phyloP scores from a whole-genome alignment of 1,284 basidiomycete genomes.

The Puccinia triticina region DNA sequence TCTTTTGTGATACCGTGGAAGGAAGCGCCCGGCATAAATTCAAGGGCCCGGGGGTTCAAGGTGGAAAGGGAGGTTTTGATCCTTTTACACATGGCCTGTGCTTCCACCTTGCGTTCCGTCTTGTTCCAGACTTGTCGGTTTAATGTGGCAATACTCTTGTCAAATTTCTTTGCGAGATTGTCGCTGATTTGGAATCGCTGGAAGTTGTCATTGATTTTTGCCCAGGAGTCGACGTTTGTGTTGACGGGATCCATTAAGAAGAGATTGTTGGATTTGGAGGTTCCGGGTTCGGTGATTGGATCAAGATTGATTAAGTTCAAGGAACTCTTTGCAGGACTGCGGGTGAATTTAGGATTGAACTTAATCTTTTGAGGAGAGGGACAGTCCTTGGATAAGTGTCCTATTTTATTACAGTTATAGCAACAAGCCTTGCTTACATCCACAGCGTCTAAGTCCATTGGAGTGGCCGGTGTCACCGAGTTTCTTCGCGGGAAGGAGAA shows the following conservation, averaged over 20 bases:
- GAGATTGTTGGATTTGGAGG: too few species aligned
- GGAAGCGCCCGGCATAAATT: not conserved
- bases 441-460: constrained; percentile 9
- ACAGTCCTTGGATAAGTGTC: constrained; percentile 9
- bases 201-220: too few species aligned
- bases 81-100: not conserved
- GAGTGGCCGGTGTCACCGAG: not conserved
- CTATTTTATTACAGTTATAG: constrained; percentile 20
- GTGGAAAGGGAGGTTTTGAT: not conserved
- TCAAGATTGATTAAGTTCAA: too few species aligned
- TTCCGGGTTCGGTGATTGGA: too few species aligned
- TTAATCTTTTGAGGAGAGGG: not conserved
- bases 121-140: too few species aligned
- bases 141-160: too few species aligned
- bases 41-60: not conserved
- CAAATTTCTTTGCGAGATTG: too few species aligned
- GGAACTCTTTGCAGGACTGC: too few species aligned
- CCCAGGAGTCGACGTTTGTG: too few species aligned
- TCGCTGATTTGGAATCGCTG: too few species aligned
- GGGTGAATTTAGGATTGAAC: not conserved
- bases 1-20: not conserved
- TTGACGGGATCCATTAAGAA: not conserved
- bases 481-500: too few species aligned
- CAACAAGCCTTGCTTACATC: constrained; percentile 11
- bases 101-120: not conserved